Percentiles rank a stretch among this genome's conserved stretches.
phyloP scores from a whole-genome alignment of 371 early-diverging fungal species.

The Mucor piriformis region DNA sequence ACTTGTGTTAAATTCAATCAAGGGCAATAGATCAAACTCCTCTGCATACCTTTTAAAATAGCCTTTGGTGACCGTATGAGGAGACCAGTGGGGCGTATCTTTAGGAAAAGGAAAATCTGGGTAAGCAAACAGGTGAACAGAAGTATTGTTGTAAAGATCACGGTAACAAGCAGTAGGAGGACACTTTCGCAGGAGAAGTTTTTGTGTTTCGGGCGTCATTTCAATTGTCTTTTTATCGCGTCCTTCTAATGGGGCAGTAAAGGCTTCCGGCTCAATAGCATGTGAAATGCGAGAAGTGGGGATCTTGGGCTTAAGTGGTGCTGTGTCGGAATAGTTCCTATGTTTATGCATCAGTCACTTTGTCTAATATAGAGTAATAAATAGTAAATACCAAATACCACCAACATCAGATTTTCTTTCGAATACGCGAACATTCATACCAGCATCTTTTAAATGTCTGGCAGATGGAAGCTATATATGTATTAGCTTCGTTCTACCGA shows the following conservation, averaged over 20 bases:
- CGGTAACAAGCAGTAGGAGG: slow-evolving; percentile 30
- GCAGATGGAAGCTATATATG: slow-evolving; percentile 15
- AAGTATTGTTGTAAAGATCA: slow-evolving; percentile 22
- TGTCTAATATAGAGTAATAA: neutral
- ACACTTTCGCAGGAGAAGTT: slow-evolving; percentile 5
- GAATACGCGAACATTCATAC: slow-evolving; percentile 24
- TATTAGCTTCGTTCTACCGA: neutral
- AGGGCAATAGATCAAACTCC: slow-evolving; percentile 8
- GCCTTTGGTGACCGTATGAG: slow-evolving; percentile 1
- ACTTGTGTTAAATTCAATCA: slow-evolving; percentile 31
- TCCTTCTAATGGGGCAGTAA: neutral
- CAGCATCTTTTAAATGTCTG: slow-evolving; percentile 16
- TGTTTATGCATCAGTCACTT: neutral
- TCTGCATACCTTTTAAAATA: slow-evolving; percentile 20
- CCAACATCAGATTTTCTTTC: slow-evolving; percentile 23
- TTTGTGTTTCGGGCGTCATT: slow-evolving; percentile 20
- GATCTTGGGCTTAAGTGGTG: slow-evolving; percentile 24
- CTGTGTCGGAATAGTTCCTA: slow-evolving; percentile 27
- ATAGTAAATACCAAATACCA: slow-evolving; percentile 25
- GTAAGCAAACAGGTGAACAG: neutral
- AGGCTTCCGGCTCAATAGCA: neutral
- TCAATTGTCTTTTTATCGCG: slow-evolving; percentile 12
- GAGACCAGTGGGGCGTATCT: neutral
- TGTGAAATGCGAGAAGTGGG: slow-evolving; percentile 15
- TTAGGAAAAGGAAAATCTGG: slow-evolving; percentile 18